Evolutionary conservation across 2,329 filamentous ascomycete genomes (phyloP), one percentile per base, ranked within the genome.

Genomic region (Diaporthe humulicola): DNA sequence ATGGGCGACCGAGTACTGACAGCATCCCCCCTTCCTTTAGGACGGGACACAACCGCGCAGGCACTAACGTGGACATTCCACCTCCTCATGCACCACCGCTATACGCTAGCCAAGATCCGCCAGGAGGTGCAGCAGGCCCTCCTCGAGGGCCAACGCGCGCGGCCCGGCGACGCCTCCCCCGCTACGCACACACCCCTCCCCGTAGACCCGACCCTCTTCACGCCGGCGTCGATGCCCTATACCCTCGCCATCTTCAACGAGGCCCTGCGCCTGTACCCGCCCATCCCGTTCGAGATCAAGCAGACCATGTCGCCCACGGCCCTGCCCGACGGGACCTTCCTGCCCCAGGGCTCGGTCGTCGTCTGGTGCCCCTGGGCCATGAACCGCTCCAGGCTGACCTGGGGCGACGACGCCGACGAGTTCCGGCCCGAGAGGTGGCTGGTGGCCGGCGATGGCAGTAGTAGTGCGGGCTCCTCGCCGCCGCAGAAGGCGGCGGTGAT

Each of bases 321-420:
- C 0, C 85, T 93, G 2, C 91, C 91, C 0, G 91, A 93, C 78
- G 90, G 90, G 5, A 92, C 91, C 0, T 87, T 85, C 61, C 84
- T 93, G 5, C 90, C 90, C 0, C 80, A 82, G 38, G 80, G 84
- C 17, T 85, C 90, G 0, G 85, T 93, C 33, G 83, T 93, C 3
- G 83, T 93, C 4, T 93, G 91, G 91, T 92, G 89, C 76, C 84
- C 90, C 4, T 93, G 90, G 89, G 89, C 91, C 0, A 90, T 93
- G 86, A 90, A 91, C 76, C 85, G 91, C 15, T 92, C 91, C 0
- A 81, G 77, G 14, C 77, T 82, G 2, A 91, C 85, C 0, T 93
- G 90, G 90, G 91, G 90, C 7, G 80, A 83, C 0, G 89, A 92
- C 76, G 87, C 90, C 9, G 87, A 89, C 54, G 78, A 79, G 0